Conservation (phyloP, 768 basidiomycete species). For the Calocera viscosa region DNA sequence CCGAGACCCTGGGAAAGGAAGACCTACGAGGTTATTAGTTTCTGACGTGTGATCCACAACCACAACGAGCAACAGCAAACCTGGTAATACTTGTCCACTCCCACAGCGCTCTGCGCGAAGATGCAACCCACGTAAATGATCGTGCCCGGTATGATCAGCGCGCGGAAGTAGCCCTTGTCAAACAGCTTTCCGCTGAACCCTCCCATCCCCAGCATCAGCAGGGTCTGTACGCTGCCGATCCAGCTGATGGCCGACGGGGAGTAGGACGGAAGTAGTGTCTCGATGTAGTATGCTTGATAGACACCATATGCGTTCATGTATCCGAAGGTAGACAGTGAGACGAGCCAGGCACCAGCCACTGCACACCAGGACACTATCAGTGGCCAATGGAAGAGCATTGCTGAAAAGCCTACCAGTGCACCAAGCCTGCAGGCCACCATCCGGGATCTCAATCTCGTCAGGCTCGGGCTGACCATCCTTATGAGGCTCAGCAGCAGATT, state of each 20-base stretch:
- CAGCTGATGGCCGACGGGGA: constrained; percentile 23
- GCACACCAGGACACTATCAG: neutral
- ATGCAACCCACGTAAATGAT: constrained; percentile 33
- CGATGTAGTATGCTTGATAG: constrained; percentile 23
- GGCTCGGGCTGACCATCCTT: neutral
- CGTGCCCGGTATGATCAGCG: constrained; percentile 35
- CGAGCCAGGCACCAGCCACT: neutral
- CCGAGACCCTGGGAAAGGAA: constrained; percentile 43
- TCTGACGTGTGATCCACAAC: neutral
- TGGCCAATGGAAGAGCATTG: neutral
- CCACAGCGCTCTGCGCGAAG: constrained; percentile 38
- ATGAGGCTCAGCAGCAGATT: neutral
- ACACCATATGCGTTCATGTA: constrained; percentile 24
- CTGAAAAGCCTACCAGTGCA: neutral
- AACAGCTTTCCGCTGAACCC: constrained; percentile 22
- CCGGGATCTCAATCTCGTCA: neutral
- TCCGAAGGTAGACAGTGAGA: constrained; percentile 21
- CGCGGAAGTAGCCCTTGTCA: constrained; percentile 23
- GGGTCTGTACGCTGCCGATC: constrained; percentile 24
- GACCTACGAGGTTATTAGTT: constrained; percentile 27
- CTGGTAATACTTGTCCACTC: constrained; percentile 35
- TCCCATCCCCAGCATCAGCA: constrained; percentile 23
- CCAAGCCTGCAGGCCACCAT: neutral
- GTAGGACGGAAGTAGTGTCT: constrained; percentile 15
- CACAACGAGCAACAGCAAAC: too few relatives aligned